Conservation (phyloP, 2,329 filamentous ascomycete genomes). For the Alternaria longipes region DNA sequence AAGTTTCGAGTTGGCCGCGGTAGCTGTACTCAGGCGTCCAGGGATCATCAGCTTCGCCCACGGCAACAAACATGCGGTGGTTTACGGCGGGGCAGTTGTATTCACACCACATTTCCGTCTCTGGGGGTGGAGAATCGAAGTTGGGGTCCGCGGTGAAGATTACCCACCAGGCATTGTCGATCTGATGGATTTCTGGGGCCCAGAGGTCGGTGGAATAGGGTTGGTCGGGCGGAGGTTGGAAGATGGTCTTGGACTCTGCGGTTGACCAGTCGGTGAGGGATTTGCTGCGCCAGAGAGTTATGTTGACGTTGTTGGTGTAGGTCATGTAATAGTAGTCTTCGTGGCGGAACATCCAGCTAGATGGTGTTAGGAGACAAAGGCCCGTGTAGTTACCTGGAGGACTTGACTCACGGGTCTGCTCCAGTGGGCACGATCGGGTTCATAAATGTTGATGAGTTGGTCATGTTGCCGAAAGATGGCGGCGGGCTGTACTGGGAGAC, state of each 20-base stretch:
- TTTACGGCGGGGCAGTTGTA: constrained; percentile 61
- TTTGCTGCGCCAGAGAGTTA: constrained; percentile 55
- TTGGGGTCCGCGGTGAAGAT: constrained; percentile 63
- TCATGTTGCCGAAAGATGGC: constrained; percentile 13
- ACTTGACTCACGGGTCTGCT: constrained; percentile 54
- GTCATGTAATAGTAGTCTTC: constrained; percentile 57
- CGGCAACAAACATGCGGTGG: constrained; percentile 62
- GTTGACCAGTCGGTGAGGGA: constrained; percentile 56
- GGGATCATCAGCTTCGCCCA: constrained; percentile 53
- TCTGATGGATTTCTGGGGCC: constrained; percentile 62
- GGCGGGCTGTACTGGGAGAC: constrained; percentile 30
- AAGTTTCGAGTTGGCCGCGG: constrained; percentile 60
- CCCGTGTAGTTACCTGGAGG: neutral
- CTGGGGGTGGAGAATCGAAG: constrained; percentile 57
- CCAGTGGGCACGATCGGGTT: constrained; percentile 56
- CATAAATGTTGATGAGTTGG: constrained; percentile 50
- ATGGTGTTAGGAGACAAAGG: neutral
- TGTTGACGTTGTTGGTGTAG: constrained; percentile 56
- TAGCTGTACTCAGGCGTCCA: constrained; percentile 56
- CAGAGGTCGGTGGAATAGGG: constrained; percentile 60
- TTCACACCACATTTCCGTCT: constrained; percentile 59
- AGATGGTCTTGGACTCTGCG: constrained; percentile 56
- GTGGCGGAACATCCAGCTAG: constrained; percentile 55
- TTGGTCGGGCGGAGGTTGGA: constrained; percentile 52
- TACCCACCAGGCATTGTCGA: constrained; percentile 60